phyloP scores from a whole-genome alignment of 306 rosid genomes.

The Fragaria nilgerrensis region DNA sequence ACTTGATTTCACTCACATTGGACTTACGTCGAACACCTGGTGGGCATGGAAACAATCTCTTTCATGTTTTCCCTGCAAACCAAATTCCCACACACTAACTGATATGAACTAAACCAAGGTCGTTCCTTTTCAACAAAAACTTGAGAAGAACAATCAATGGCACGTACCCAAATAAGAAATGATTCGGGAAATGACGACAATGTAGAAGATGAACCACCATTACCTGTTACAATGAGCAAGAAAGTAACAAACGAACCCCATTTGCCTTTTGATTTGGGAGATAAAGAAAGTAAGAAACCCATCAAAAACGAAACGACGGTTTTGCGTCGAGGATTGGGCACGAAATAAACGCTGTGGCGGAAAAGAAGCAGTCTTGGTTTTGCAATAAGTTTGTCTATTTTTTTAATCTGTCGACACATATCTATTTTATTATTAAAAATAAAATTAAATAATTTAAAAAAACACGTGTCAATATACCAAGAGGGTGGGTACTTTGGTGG shows the following conservation, averaged over 20 bases:
- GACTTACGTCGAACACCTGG: neutral
- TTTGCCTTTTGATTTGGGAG: neutral
- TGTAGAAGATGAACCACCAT: neutral
- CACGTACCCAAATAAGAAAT: neutral
- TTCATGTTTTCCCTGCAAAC: neutral
- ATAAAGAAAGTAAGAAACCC: neutral
- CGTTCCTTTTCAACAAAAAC: neutral
- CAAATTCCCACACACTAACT: neutral
- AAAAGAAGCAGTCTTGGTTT: neutral
- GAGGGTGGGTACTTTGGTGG: too few species aligned
- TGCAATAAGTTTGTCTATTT: too few species aligned
- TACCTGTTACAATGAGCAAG: neutral
- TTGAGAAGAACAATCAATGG: neutral
- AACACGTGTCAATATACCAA: too few species aligned
- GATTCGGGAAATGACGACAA: neutral
- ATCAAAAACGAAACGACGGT: neutral
- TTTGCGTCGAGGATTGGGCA: neutral
- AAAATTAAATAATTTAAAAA: too few species aligned
- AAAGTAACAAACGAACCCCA: neutral
- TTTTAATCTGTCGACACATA: too few species aligned
- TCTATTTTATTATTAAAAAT: too few species aligned
- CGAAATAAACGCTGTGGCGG: neutral
- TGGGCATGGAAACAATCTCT: neutral
- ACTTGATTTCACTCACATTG: constrained; percentile 1
- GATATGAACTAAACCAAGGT: neutral